A percentile compares a stretch with the other conserved stretches of the same genome.
Conservation (phyloP, 2,329 filamentous ascomycete genomes). For the Dryadomyces quercus-mongolicae region DNA sequence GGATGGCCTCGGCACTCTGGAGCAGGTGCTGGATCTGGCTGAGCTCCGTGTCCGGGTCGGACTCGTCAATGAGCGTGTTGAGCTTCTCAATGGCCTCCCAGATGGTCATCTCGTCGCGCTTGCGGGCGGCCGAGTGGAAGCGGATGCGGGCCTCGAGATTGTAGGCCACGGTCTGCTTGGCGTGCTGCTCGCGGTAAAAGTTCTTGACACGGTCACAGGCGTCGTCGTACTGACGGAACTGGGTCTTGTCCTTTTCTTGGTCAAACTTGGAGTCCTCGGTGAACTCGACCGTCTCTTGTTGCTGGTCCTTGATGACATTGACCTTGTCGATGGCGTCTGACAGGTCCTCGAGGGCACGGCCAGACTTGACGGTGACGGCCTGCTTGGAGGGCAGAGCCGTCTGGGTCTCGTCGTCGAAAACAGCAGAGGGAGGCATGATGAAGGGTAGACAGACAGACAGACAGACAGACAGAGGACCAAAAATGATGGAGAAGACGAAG, state of each 20-base stretch:
- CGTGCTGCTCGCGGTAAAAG: conserved; percentile 68
- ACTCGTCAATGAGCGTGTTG: conserved; percentile 82
- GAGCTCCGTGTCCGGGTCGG: conserved; percentile 77
- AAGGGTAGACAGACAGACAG: neutral
- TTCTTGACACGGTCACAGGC: conserved; percentile 75
- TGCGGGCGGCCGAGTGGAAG: conserved; percentile 52
- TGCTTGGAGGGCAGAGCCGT: conserved; percentile 2
- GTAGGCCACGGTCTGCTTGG: conserved; percentile 68
- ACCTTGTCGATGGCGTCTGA: conserved; percentile 23
- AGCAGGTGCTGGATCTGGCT: conserved; percentile 84
- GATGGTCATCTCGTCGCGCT: conserved; percentile 61
- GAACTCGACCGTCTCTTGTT: conserved; percentile 7
- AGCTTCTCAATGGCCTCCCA: conserved; percentile 92
- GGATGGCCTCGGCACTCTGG: conserved; percentile 80
- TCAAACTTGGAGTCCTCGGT: conserved; percentile 17
- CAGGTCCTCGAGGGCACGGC: conserved; percentile 20
- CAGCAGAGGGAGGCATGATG: conserved; percentile 19
- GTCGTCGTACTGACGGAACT: conserved; percentile 59
- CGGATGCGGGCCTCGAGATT: conserved; percentile 68
- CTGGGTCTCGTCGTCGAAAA: conserved; percentile 11
- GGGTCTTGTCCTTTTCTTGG: conserved; percentile 20
- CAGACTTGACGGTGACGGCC: conserved; percentile 8
- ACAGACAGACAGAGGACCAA: neutral
- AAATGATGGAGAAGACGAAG: neutral
- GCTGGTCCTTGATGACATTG: conserved; percentile 19